Conservation (phyloP, 2,329 filamentous ascomycete species). For the Cladosporium sp. region DNA sequence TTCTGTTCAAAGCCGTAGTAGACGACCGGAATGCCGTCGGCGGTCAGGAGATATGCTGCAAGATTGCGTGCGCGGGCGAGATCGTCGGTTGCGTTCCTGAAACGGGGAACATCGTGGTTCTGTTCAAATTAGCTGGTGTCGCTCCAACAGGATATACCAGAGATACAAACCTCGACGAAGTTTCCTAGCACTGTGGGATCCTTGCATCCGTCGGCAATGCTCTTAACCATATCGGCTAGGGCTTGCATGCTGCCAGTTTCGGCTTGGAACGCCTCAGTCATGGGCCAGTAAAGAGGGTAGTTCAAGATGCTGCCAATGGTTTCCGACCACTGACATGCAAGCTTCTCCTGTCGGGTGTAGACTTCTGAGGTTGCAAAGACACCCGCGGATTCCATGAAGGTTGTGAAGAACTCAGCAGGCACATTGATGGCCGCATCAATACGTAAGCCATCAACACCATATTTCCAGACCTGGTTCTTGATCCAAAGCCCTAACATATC, state of each 20-base stretch:
- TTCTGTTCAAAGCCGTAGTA: slow-evolving; percentile 22
- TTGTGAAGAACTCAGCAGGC: slow-evolving; percentile 26
- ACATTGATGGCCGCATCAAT: slow-evolving; percentile 33
- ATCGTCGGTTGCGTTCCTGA: slow-evolving; percentile 16
- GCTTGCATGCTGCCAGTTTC: slow-evolving; percentile 1
- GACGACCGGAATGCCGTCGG: slow-evolving; percentile 21
- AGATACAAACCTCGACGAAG: slow-evolving; percentile 16
- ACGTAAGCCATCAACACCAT: slow-evolving; percentile 33
- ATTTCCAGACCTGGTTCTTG: slow-evolving; percentile 35
- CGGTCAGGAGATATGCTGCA: slow-evolving; percentile 15
- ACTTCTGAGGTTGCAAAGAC: slow-evolving; percentile 32
- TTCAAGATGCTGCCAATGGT: slow-evolving; percentile 29
- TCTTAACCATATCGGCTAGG: slow-evolving; percentile 2
- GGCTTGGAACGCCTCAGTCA: slow-evolving; percentile 37
- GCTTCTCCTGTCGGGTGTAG: slow-evolving; percentile 20
- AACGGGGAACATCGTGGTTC: slow-evolving; percentile 20
- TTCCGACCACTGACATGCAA: slow-evolving; percentile 27
- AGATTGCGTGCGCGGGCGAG: slow-evolving; percentile 16
- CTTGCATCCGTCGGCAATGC: not conserved
- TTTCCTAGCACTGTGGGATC: slow-evolving; percentile 16
- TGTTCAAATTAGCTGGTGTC: not conserved
- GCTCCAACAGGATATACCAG: not conserved
- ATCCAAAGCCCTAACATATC: slow-evolving; percentile 37
- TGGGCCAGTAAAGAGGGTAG: slow-evolving; percentile 32
- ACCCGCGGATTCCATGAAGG: slow-evolving; percentile 25